Percentiles rank a stretch among this genome's conserved stretches.
Evolutionary conservation across 1,139 yeast species (phyloP).

Genomic region (Taphrina flavorubra): DNA sequence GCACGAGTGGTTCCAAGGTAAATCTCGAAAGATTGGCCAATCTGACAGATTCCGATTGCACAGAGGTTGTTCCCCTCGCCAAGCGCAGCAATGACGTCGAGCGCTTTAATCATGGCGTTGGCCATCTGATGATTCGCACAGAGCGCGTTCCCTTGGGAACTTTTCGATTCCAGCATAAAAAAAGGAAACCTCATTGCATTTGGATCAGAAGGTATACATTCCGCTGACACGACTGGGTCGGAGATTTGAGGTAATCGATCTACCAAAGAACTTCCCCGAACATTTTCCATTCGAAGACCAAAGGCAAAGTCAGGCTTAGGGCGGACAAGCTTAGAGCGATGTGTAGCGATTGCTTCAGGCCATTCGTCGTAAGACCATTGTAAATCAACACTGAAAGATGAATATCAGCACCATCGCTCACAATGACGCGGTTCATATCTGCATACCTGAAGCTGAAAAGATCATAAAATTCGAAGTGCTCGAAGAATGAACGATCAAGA

Average conservation of each 20-base stretch:
- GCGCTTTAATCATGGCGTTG: conserved; percentile 4
- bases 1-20: background rate
- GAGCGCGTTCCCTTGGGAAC: background rate
- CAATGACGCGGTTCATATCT: background rate
- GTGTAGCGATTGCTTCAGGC: background rate
- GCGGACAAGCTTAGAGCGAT: background rate
- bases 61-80: background rate
- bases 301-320: conserved; percentile 17
- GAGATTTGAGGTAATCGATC: background rate
- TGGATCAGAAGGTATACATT: background rate
- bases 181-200: background rate
- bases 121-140: conserved; percentile 1
- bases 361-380: conserved; percentile 2
- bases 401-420: background rate
- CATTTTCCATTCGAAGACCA: background rate
- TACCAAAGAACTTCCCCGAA: background rate
- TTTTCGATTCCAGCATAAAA: background rate
- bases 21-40: background rate
- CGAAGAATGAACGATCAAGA: background rate
- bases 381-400: background rate
- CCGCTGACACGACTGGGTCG: background rate
- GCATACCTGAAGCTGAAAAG: background rate
- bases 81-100: background rate
- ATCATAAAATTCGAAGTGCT: background rate
- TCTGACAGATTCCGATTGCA: conserved; percentile 6